A percentile compares a stretch with the other conserved stretches of the same genome.
Conservation (phyloP, 2,329 filamentous ascomycete species). For the Aureobasidium melanogenum region DNA sequence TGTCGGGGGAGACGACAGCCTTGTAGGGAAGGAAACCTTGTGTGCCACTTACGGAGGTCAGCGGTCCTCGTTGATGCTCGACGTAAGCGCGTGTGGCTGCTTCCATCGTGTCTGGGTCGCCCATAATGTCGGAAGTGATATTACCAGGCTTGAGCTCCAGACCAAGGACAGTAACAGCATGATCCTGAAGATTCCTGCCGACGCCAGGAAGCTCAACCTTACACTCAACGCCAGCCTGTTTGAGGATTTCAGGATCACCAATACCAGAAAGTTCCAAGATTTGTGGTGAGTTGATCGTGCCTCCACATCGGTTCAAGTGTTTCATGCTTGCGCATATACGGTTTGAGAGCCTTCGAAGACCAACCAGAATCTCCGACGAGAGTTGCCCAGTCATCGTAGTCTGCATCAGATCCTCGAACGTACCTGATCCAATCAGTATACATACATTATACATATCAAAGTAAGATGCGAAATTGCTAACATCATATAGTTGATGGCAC, state of each 20-base stretch:
- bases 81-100: constrained; percentile 24
- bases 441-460: background rate
- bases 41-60: constrained; percentile 25
- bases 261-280: constrained; percentile 55
- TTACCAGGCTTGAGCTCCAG: constrained; percentile 22
- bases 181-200: constrained; percentile 24
- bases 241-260: constrained; percentile 39
- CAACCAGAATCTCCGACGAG: constrained; percentile 35
- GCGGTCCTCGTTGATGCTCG: constrained; percentile 24
- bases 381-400: constrained; percentile 41
- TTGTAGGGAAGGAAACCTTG: constrained; percentile 31
- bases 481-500: constrained; percentile 27
- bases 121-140: constrained; percentile 23
- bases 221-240: constrained; percentile 33
- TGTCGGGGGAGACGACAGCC: constrained; percentile 24
- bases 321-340: constrained; percentile 35
- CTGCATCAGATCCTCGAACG: constrained; percentile 35
- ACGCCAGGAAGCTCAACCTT: constrained; percentile 38
- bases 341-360: constrained; percentile 37
- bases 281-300: constrained; percentile 48
- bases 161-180: constrained; percentile 16
- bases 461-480: background rate
- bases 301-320: constrained; percentile 43
- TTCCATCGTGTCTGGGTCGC: constrained; percentile 25
- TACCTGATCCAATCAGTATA: constrained; percentile 20